phyloP scores from a whole-genome alignment of 176 grass and related monocot species.

The Phoenix dactylifera region DNA sequence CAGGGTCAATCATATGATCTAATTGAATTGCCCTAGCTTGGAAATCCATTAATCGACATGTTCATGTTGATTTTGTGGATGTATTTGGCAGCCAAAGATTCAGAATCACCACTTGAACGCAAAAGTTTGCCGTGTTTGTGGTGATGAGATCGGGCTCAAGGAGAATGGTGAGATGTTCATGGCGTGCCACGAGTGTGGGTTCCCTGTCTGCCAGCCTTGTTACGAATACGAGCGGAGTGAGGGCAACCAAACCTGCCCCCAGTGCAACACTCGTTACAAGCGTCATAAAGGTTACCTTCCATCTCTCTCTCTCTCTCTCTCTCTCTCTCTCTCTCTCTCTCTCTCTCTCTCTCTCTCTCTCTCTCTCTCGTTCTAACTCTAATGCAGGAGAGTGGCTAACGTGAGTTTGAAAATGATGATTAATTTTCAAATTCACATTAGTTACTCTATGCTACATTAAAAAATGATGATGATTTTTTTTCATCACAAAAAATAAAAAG shows the following conservation, averaged over 20 bases:
- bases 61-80: too few relatives aligned
- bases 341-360: too few relatives aligned
- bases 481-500: too few relatives aligned
- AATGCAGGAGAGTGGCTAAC: too few relatives aligned
- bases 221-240: slow-evolving; percentile 84
- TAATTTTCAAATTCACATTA: too few relatives aligned
- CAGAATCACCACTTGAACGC: slow-evolving; percentile 31
- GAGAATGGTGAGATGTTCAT: slow-evolving; percentile 59
- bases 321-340: neutral
- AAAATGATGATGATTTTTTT: too few relatives aligned
- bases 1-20: too few relatives aligned
- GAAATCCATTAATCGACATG: too few relatives aligned
- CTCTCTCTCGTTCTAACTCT: too few relatives aligned
- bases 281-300: slow-evolving; percentile 57
- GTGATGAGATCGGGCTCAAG: slow-evolving; percentile 45
- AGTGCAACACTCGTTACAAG: slow-evolving; percentile 94
- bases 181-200: slow-evolving; percentile 77
- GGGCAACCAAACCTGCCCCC: slow-evolving; percentile 65
- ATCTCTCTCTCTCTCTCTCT: neutral
- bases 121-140: slow-evolving; percentile 65
- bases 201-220: slow-evolving; percentile 75
- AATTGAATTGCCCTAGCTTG: too few relatives aligned
- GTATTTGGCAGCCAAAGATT: slow-evolving; percentile 22
- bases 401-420: too few relatives aligned
- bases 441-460: too few relatives aligned